A percentile compares a stretch with the other conserved stretches of the same genome.
Conservation (phyloP, 2,329 filamentous ascomycete species). For the Penicillium hesseltinei region DNA sequence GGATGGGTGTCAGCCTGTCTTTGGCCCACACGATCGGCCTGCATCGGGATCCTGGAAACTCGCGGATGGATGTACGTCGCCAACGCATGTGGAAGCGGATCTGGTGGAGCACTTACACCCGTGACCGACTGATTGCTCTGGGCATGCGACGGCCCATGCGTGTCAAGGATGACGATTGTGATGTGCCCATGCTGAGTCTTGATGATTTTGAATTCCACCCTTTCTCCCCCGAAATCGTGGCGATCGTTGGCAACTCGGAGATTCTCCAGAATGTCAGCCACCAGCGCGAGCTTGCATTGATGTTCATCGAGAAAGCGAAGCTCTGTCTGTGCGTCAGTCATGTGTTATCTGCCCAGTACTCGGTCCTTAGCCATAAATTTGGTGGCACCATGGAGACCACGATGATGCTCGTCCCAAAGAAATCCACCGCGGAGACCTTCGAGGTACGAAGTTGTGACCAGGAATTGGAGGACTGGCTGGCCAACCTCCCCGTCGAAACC, state of each 20-base stretch:
- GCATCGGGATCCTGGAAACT: conserved; percentile 78
- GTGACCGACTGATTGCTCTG: conserved; percentile 85
- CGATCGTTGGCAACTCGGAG: conserved; percentile 68
- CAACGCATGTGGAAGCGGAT: conserved; percentile 90
- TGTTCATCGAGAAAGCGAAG: conserved; percentile 91
- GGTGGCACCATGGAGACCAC: conserved; percentile 68
- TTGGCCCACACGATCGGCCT: conserved; percentile 90
- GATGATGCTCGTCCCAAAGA: conserved; percentile 91
- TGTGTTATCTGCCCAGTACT: conserved; percentile 88
- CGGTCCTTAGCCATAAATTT: conserved; percentile 80
- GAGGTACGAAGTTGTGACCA: conserved; percentile 76
- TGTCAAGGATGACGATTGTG: conserved; percentile 90
- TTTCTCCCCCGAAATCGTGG: conserved; percentile 65
- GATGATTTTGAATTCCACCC: conserved; percentile 77
- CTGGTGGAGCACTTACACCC: conserved; percentile 98
- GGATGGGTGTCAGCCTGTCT: conserved; percentile 95
- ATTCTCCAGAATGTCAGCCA: conserved; percentile 68
- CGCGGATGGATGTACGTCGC: conserved; percentile 69
- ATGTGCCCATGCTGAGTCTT: conserved; percentile 84
- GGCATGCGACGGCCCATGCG: conserved; percentile 91
- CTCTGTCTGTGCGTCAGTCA: conserved; percentile 85
- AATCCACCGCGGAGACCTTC: conserved; percentile 75
- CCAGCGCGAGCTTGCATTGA: conserved; percentile 74
- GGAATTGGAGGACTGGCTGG: conserved; percentile 74
- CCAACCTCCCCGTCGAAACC: conserved; percentile 68